Conservation (phyloP, 495 filamentous ascomycete genomes). For the Penicillium psychrofluorescens region DNA sequence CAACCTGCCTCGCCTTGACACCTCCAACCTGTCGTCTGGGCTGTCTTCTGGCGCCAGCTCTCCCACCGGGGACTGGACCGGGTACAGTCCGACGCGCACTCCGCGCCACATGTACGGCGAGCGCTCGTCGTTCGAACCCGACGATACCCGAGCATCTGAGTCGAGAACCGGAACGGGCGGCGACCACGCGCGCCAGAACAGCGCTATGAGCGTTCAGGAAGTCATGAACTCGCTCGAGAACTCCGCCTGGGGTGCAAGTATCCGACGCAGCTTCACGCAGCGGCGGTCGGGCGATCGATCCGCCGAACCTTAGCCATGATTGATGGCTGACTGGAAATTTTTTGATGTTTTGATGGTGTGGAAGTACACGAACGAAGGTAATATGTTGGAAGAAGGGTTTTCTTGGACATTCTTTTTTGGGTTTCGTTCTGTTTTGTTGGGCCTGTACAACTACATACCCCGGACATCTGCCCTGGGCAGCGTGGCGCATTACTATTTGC, state of each 20-base stretch:
- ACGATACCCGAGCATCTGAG: constrained; percentile 8
- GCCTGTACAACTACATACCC: no score
- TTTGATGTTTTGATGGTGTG: constrained; percentile 5
- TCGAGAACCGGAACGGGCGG: not conserved
- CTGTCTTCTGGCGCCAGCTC: constrained; percentile 20
- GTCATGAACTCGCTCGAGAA: constrained; percentile 76
- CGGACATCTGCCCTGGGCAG: no score
- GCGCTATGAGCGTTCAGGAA: constrained; percentile 67
- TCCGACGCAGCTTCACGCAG: constrained; percentile 79
- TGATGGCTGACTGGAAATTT: not conserved
- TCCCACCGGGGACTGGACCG: constrained; percentile 39
- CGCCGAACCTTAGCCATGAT: constrained; percentile 3
- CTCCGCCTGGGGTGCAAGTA: constrained; percentile 88
- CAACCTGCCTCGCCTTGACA: constrained; percentile 34
- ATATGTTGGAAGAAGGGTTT: not conserved
- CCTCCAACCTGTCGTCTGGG: constrained; percentile 18
- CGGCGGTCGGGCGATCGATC: constrained; percentile 42
- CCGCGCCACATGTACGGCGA: constrained; percentile 27
- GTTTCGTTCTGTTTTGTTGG: not conserved
- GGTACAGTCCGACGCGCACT: constrained; percentile 35
- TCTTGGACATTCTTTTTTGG: constrained; percentile 17
- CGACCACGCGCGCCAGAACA: constrained; percentile 42
- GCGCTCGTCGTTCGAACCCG: constrained; percentile 22
- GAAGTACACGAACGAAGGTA: no score
- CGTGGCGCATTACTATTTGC: constrained; percentile 4